Percentiles rank a stretch among this genome's conserved stretches.
Evolutionary conservation across 345 rosid genomes (phyloP).

Genomic region (Aegle marmelos): DNA sequence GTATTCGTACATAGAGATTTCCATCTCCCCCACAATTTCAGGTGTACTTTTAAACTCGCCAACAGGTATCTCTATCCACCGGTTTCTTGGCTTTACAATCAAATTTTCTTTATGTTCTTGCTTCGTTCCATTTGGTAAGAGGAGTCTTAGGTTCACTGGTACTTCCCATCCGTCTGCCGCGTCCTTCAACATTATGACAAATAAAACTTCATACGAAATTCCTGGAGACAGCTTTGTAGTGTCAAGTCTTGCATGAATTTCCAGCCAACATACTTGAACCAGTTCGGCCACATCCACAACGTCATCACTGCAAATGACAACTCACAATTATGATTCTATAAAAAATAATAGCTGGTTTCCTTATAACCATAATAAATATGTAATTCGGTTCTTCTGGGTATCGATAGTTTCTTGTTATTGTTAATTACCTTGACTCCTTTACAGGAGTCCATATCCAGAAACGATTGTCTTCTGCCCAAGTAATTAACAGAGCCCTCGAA

Average conservation of each 20-base stretch:
- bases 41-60: slow-evolving; percentile 41
- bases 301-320: slow-evolving; percentile 25
- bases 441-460: slow-evolving; percentile 55
- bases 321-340: not conserved
- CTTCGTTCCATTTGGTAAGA: slow-evolving; percentile 36
- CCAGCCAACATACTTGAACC: slow-evolving; percentile 62
- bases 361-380: not conserved
- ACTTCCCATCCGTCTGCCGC: slow-evolving; percentile 49
- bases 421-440: slow-evolving; percentile 38
- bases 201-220: slow-evolving; percentile 38
- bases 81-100: slow-evolving; percentile 23
- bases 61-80: slow-evolving; percentile 52
- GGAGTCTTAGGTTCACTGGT: slow-evolving; percentile 47
- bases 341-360: too few relatives aligned
- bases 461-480: slow-evolving; percentile 48
- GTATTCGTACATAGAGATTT: slow-evolving; percentile 49
- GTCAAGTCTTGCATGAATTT: slow-evolving; percentile 39
- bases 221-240: slow-evolving; percentile 48
- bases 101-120: slow-evolving; percentile 37
- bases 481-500: slow-evolving; percentile 53
- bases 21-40: slow-evolving; percentile 35
- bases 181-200: slow-evolving; percentile 48
- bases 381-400: not conserved
- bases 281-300: slow-evolving; percentile 45
- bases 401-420: not conserved